Evolutionary conservation across 345 rosid species (phyloP).

Genomic region (Turritis glabra): DNA sequence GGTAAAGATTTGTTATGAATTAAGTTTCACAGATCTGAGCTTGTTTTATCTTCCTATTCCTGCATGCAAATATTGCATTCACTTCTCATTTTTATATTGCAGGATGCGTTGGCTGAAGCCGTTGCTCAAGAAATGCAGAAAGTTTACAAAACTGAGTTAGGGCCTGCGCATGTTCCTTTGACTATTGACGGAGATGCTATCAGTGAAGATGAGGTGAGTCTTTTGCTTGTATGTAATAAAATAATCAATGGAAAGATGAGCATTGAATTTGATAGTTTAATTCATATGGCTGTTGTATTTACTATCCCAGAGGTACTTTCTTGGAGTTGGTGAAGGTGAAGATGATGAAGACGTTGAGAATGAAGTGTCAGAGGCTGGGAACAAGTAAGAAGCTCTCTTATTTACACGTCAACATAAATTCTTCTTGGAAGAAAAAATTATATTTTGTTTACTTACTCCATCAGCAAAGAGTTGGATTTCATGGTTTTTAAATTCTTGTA

Average conservation of each 20-base stretch:
- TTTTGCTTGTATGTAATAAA: neutral
- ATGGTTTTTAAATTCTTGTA: slow-evolving; percentile 7
- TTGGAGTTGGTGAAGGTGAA: slow-evolving; percentile 61
- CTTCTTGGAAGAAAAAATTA: neutral
- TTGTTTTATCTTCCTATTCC: neutral
- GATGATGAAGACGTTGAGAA: slow-evolving; percentile 45
- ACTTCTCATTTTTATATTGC: slow-evolving; percentile 5
- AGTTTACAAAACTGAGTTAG: slow-evolving; percentile 72
- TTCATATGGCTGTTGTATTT: neutral
- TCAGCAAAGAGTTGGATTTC: slow-evolving; percentile 13
- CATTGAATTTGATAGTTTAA: neutral
- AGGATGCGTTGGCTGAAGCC: slow-evolving; percentile 90
- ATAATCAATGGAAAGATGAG: neutral
- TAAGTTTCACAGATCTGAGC: neutral
- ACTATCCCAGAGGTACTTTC: slow-evolving; percentile 65
- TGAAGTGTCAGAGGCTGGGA: slow-evolving; percentile 45
- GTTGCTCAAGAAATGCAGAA: slow-evolving; percentile 98
- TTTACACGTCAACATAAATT: neutral
- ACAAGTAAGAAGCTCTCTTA: slow-evolving; percentile 44
- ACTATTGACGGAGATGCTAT: slow-evolving; percentile 61
- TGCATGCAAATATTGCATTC: neutral
- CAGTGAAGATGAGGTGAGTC: slow-evolving; percentile 72
- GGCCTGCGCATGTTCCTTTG: slow-evolving; percentile 88
- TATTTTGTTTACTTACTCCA: neutral
- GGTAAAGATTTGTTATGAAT: slow-evolving; percentile 40